phyloP scores from a whole-genome alignment of 2,329 filamentous ascomycete genomes.

The Fusarium scirpi region DNA sequence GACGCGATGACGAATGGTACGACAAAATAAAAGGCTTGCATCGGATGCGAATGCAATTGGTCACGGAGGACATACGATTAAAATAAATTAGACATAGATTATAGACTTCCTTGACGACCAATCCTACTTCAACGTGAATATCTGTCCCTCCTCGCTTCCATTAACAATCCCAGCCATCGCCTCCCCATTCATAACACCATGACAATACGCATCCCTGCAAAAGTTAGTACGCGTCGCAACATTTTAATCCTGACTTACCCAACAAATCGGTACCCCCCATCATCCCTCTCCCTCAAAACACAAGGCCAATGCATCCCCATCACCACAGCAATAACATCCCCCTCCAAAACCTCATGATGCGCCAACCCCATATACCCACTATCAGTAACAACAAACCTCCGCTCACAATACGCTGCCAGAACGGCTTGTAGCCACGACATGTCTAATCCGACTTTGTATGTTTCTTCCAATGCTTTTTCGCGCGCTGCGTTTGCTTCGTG shows the following conservation, averaged over 20 bases:
- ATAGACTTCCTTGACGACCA: conserved; percentile 28
- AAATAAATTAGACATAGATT: conserved; percentile 25
- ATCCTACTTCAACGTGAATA: conserved; percentile 5
- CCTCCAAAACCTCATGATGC: conserved; percentile 26
- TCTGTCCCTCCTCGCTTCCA: background rate
- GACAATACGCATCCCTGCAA: conserved; percentile 37
- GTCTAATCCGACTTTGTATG: conserved; percentile 14
- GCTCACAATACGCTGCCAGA: conserved; percentile 25
- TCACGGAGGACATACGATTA: conserved; percentile 13
- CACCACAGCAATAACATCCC: conserved; percentile 25
- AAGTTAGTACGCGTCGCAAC: background rate
- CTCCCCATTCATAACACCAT: conserved; percentile 37
- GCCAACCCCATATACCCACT: conserved; percentile 38
- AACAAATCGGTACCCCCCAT: conserved; percentile 35
- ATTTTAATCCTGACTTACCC: conserved; percentile 19
- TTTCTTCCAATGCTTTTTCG: background rate
- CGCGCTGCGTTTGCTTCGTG: conserved; percentile 7
- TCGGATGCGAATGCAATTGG: background rate
- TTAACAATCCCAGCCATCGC: conserved; percentile 5
- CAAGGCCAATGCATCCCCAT: conserved; percentile 27
- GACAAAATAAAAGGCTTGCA: background rate
- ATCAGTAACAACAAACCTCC: conserved; percentile 28
- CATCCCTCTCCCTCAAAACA: conserved; percentile 14
- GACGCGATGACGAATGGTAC: conserved; percentile 21
- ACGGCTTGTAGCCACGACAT: conserved; percentile 13